phyloP scores from a whole-genome alignment of 352 stramenopile genomes.

The Globisporangium echinulatum region DNA sequence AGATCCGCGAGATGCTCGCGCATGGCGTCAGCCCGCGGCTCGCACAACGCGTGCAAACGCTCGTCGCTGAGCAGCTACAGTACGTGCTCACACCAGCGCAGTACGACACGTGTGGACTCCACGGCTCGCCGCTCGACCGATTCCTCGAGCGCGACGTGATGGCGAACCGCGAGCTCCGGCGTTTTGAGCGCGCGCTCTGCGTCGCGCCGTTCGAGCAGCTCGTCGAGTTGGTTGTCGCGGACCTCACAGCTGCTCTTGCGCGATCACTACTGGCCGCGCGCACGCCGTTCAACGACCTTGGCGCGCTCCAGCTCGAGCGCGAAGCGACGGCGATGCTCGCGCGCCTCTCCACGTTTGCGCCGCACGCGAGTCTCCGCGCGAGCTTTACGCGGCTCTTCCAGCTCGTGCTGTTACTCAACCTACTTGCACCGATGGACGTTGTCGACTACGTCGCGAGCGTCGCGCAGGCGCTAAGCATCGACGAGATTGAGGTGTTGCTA shows the following conservation, averaged over 20 bases:
- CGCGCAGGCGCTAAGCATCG: constrained; percentile 31
- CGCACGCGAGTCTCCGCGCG: constrained; percentile 46
- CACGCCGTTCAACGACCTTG: constrained; percentile 76
- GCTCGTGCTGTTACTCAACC: constrained; percentile 71
- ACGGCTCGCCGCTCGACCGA: constrained; percentile 55
- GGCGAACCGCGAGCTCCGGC: constrained; percentile 51
- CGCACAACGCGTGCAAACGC: constrained; percentile 30
- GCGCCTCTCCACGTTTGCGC: constrained; percentile 41
- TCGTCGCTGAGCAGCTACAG: constrained; percentile 45
- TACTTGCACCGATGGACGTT: constrained; percentile 69
- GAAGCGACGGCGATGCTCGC: constrained; percentile 61
- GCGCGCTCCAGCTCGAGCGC: constrained; percentile 70
- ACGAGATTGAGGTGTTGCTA: constrained; percentile 51
- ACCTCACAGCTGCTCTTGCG: constrained; percentile 58
- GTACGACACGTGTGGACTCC: constrained; percentile 56
- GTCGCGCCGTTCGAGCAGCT: constrained; percentile 58
- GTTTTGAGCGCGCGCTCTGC: constrained; percentile 57
- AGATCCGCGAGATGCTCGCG: constrained; percentile 59
- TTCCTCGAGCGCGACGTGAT: constrained; percentile 68
- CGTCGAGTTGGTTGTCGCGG: constrained; percentile 48
- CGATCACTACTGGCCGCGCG: constrained; percentile 34
- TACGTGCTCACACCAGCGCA: constrained; percentile 60
- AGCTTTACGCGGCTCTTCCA: constrained; percentile 77
- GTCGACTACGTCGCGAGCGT: constrained; percentile 59
- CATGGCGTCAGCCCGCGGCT: constrained; percentile 38